Evolutionary conservation across 768 basidiomycete genomes (phyloP).

Genomic region (Collybiopsis confluens): DNA sequence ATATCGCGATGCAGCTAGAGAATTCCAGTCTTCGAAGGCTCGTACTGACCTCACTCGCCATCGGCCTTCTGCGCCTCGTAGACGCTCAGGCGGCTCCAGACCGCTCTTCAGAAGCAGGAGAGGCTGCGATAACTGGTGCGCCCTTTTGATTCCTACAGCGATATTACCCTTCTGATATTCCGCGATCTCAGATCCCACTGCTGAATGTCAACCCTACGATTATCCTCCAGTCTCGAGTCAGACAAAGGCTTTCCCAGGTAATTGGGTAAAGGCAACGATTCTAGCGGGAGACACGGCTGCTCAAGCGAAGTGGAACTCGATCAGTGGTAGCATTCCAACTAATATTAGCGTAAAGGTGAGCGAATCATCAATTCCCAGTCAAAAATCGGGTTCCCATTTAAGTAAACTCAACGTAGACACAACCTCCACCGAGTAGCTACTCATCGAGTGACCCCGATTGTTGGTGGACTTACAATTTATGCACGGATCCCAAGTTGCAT

Average conservation of each 20-base stretch:
- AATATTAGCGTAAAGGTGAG: slow-evolving; percentile 41
- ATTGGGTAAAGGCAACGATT: slow-evolving; percentile 43
- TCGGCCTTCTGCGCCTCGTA: neutral
- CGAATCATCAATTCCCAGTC: slow-evolving; percentile 14
- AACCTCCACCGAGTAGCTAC: slow-evolving; percentile 20
- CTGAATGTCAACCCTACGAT: slow-evolving; percentile 41
- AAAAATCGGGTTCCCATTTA: neutral
- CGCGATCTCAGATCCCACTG: slow-evolving; percentile 27
- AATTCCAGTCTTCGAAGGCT: neutral
- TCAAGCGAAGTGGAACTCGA: slow-evolving; percentile 36
- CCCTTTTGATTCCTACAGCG: slow-evolving; percentile 2
- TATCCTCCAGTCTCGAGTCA: slow-evolving; percentile 31
- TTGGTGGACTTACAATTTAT: slow-evolving; percentile 35
- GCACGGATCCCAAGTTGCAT: slow-evolving; percentile 41
- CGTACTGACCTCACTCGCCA: neutral
- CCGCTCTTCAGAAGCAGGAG: slow-evolving; percentile 29
- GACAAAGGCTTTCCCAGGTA: slow-evolving; percentile 34
- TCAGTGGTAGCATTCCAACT: slow-evolving; percentile 36
- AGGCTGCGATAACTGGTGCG: slow-evolving; percentile 33
- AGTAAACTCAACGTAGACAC: neutral
- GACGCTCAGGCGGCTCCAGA: slow-evolving; percentile 17
- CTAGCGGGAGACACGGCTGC: slow-evolving; percentile 39
- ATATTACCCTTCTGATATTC: neutral
- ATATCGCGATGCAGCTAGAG: neutral
- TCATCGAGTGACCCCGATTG: slow-evolving; percentile 43